Evolutionary conservation across 768 basidiomycete genomes (phyloP), one percentile per base, ranked within the genome.

Genomic region (Suillus alpinus): DNA sequence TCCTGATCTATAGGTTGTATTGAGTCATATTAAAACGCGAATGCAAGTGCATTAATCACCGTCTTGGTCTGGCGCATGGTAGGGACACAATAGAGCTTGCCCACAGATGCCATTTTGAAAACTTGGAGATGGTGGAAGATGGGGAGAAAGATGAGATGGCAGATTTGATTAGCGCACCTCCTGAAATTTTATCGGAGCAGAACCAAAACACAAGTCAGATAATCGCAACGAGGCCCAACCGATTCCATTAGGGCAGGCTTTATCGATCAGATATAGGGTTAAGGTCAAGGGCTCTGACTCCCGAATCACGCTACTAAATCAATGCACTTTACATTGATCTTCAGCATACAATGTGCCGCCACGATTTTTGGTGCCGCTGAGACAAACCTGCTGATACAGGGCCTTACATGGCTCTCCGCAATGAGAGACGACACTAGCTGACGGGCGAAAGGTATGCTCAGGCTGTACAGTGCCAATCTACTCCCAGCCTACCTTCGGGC

Each of bases 31-130:
- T 8, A 6, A 34, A 29, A 32, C 39, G 29, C 44, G 57, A 61
- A 56, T 23, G 8, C 43, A 49, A 50, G 47, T 23, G 13, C 52
- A 29, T 29, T 56, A 62, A 63, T 46, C 69, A 89, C 89, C 62
- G 78, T 68, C 71, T 78, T 81, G 64, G 80, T 81, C 58, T 75
- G 71, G 57, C 65, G 62, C 66, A 84, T 79, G 16, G 26, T 26
- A 6, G 80, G 76, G 37, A 68, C 67, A 8, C 84, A 81, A 78
- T 82, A 90, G 60, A 92, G 80, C 63, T 86, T 91, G 67, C 88
- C 88, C 62, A 78, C 75, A 57, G 87, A 80, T 61, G 82, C 76
- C 80, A 82, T 86, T 77, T 78, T 75, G 63, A 61, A 69, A 64
- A 67, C 58, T 65, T 63, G 62, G 61, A 65, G 66, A 62, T 58